phyloP scores from a whole-genome alignment of 305 asterid genomes.

The Fraxinus latifolia region DNA sequence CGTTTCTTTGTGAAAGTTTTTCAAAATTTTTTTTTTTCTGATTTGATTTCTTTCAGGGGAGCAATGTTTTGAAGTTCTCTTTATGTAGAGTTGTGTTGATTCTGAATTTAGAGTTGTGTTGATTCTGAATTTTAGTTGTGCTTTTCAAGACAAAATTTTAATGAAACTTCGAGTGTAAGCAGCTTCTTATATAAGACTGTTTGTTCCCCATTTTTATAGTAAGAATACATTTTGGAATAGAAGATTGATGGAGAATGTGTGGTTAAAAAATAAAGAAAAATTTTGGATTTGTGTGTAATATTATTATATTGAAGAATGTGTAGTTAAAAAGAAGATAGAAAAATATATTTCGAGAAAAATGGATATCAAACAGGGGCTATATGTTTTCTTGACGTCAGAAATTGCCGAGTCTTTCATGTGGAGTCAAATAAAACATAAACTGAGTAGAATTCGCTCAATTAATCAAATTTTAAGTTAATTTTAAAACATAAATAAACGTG shows the following conservation, averaged over 20 bases:
- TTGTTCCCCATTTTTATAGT: too few species aligned
- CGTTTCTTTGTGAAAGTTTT: neutral
- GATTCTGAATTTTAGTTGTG: neutral
- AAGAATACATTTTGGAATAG: too few species aligned
- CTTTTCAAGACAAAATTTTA: neutral
- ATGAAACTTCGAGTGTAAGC: neutral
- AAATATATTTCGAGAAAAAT: too few species aligned
- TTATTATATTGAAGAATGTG: too few species aligned
- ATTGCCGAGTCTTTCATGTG: neutral
- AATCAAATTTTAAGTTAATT: too few species aligned
- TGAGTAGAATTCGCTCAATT: too few species aligned
- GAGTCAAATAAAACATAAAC: neutral
- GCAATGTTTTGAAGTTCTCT: conserved; percentile 12
- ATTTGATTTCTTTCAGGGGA: neutral
- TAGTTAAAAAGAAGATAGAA: too few species aligned
- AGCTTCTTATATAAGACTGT: too few species aligned
- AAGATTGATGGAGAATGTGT: too few species aligned
- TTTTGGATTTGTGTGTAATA: too few species aligned
- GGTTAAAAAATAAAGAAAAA: too few species aligned
- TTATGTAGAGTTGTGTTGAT: neutral
- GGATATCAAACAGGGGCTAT: too few species aligned
- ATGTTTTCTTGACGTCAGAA: neutral
- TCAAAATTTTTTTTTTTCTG: neutral
- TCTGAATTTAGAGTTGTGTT: neutral
- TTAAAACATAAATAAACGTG: neutral